Percentiles rank a stretch among this genome's conserved stretches.
phyloP scores from a whole-genome alignment of 495 filamentous ascomycete species.

The Hypoxylon perforatum region DNA sequence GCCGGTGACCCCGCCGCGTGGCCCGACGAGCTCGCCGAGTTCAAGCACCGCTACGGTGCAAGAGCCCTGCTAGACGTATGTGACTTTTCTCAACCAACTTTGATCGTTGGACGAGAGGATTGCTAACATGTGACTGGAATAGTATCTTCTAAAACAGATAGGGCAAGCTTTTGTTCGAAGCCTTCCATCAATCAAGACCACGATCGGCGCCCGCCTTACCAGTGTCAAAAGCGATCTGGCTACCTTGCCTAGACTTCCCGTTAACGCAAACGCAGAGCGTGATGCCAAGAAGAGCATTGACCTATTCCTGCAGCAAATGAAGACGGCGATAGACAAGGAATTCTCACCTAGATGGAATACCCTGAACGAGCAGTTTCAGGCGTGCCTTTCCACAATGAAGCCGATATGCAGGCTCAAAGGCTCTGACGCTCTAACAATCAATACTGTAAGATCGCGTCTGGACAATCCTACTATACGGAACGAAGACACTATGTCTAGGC shows the following conservation, averaged over 20 bases:
- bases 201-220: background rate
- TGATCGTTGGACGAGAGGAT: background rate
- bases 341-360: background rate
- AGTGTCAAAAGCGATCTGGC: background rate
- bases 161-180: background rate
- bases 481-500: conserved; percentile 10
- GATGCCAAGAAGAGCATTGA: background rate
- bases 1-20: background rate
- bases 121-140: background rate
- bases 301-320: background rate
- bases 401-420: conserved; percentile 56
- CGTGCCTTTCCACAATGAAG: conserved; percentile 44
- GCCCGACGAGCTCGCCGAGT: background rate
- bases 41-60: background rate
- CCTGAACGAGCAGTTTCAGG: background rate
- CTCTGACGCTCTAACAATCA: conserved; percentile 41
- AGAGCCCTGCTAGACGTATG: background rate
- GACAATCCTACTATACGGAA: conserved; percentile 39
- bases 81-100: background rate
- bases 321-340: background rate
- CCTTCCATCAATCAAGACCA: background rate
- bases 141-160: background rate
- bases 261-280: background rate
- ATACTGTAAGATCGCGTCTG: conserved; percentile 39
- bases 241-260: background rate